Percentiles rank a stretch among this genome's conserved stretches.
phyloP scores from a whole-genome alignment of 352 stramenopile species.

The Phytophthora aleatoria region DNA sequence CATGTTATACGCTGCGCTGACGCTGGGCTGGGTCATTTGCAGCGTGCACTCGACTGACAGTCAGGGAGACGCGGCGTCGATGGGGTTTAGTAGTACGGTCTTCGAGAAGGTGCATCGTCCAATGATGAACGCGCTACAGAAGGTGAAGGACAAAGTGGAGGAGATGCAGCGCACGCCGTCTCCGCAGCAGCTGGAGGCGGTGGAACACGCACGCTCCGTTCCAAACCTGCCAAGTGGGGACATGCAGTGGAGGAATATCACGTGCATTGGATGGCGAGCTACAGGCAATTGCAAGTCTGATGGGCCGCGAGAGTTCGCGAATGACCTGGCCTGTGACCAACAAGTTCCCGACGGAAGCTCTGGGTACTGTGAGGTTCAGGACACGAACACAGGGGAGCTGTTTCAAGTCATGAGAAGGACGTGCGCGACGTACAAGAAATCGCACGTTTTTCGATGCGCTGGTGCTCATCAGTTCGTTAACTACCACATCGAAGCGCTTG shows the following conservation, averaged over 20 bases:
- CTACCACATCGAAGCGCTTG: constrained; percentile 31
- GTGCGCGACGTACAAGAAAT: constrained; percentile 44
- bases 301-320: constrained; percentile 32
- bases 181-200: constrained; percentile 12
- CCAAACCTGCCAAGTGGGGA: constrained; percentile 18
- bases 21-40: constrained; percentile 15
- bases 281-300: constrained; percentile 46
- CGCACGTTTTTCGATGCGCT: constrained; percentile 45
- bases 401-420: constrained; percentile 68
- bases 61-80: constrained; percentile 2
- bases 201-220: constrained; percentile 17
- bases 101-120: constrained; percentile 21
- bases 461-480: constrained; percentile 61
- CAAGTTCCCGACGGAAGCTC: constrained; percentile 34
- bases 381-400: constrained; percentile 43
- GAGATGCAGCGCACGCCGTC: constrained; percentile 24
- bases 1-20: constrained; percentile 18
- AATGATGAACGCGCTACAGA: constrained; percentile 16
- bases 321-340: constrained; percentile 41
- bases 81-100: constrained; percentile 3
- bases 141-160: constrained; percentile 17
- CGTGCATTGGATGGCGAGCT: constrained; percentile 54
- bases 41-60: constrained; percentile 20
- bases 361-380: constrained; percentile 68
- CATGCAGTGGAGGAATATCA: constrained; percentile 23